Conservation (phyloP, 371 early-diverging fungal species). For the Phascolomyces articulosus region DNA sequence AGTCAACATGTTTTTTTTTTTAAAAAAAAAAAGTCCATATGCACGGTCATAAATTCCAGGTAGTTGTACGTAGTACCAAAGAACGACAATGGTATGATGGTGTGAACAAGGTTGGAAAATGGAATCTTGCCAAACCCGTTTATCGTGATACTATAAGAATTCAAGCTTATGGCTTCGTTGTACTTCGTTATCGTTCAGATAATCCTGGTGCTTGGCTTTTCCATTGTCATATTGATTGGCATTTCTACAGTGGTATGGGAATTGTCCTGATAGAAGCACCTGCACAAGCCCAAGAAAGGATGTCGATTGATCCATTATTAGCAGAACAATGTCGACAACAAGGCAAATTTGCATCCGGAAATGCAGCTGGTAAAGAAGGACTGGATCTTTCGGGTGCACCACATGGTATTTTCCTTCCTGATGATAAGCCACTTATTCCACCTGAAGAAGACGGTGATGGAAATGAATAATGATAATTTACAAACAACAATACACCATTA, state of each 20-base stretch:
- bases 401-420: constrained; percentile 35
- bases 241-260: constrained; percentile 65
- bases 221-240: constrained; percentile 86
- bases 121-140: constrained; percentile 56
- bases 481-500: no score
- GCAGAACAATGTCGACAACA: constrained; percentile 45
- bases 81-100: constrained; percentile 23
- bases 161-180: constrained; percentile 53
- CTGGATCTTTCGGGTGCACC: constrained; percentile 59
- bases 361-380: constrained; percentile 72
- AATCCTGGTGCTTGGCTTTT: constrained; percentile 80
- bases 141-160: constrained; percentile 71
- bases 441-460: not conserved
- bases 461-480: not conserved
- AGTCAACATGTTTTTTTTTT: no score
- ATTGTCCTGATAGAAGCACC: constrained; percentile 74
- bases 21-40: constrained; percentile 65
- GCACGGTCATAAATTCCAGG: constrained; percentile 83
- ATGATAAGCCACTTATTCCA: not conserved
- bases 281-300: constrained; percentile 43
- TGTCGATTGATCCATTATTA: constrained; percentile 31
- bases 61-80: constrained; percentile 58
- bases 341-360: constrained; percentile 59
- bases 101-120: constrained; percentile 22
- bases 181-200: constrained; percentile 70